These are phyloP conservation scores for Trichopus zeylanicus DNA, from an alignment of 116 monocot species.

Conservation along the genomic window DNA sequence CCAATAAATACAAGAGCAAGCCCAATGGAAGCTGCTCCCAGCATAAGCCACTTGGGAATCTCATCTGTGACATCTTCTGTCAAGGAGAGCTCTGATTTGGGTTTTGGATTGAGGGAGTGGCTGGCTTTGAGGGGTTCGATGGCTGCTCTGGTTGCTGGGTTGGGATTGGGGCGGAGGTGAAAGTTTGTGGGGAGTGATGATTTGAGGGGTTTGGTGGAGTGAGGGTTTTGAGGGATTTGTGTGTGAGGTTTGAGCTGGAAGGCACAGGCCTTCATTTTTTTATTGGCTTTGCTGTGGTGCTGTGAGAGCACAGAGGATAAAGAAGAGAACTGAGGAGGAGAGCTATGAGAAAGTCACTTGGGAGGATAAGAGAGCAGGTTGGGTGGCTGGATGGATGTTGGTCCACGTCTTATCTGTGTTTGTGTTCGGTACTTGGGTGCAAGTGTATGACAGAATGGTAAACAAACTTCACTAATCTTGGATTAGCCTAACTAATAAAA, in stretches of 20 bases:
- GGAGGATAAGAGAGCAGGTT: too few species aligned
- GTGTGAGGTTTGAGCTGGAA: constrained; percentile 16
- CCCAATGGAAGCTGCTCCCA: constrained; percentile 2
- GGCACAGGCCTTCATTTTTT: constrained; percentile 27
- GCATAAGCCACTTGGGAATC: background rate
- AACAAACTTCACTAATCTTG: too few species aligned
- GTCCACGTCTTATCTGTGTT: too few species aligned
- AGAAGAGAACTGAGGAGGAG: background rate
- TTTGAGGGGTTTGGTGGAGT: background rate
- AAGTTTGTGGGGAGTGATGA: background rate
- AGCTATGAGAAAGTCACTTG: background rate
- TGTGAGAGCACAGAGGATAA: too few species aligned
- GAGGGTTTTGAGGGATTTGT: background rate
- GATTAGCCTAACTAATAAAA: too few species aligned
- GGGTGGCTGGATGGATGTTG: too few species aligned
- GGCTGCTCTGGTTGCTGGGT: background rate
- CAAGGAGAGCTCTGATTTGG: too few species aligned
- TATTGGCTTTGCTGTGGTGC: too few species aligned
- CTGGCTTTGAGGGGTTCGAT: too few species aligned
- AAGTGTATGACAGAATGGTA: too few species aligned
- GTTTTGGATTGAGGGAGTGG: background rate
- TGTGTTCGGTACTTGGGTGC: too few species aligned
- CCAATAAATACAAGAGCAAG: background rate
- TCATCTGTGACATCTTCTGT: too few species aligned
- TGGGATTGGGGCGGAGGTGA: background rate